These are phyloP conservation scores for Allium sativum DNA, from an alignment of 106 monocot genomes.

Conservation along the genomic window DNA sequence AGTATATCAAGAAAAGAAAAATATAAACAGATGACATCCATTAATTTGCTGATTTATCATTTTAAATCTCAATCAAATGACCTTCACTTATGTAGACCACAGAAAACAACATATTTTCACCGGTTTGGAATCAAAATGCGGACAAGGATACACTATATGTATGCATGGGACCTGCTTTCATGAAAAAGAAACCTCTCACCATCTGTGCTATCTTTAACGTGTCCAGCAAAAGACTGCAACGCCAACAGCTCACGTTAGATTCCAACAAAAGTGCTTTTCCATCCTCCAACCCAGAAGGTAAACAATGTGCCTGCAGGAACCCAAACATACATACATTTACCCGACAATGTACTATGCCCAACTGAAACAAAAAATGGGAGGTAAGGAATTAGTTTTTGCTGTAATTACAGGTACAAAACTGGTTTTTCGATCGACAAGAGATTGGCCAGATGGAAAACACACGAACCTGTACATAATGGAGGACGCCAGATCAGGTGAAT, in stretches of 20 bases:
- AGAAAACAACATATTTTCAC: neutral
- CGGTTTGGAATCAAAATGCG: neutral
- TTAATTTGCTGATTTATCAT: neutral
- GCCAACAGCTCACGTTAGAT: neutral
- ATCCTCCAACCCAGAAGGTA: constrained; percentile 2
- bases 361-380: neutral
- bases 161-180: constrained; percentile 8
- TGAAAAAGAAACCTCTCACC: neutral
- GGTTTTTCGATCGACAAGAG: constrained; percentile 2
- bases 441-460: neutral
- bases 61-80: neutral
- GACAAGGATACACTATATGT: neutral
- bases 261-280: neutral
- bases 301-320: neutral
- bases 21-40: neutral
- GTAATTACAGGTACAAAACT: neutral
- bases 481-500: neutral
- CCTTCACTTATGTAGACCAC: neutral
- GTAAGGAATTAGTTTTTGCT: no score
- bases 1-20: neutral
- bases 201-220: neutral
- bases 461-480: constrained; percentile 2
- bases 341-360: neutral
- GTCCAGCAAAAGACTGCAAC: neutral
- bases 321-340: neutral